Base-by-base conservation (phyloP, 1,284 basidiomycete genomes). In the Naganishia liquefaciens region DNA sequence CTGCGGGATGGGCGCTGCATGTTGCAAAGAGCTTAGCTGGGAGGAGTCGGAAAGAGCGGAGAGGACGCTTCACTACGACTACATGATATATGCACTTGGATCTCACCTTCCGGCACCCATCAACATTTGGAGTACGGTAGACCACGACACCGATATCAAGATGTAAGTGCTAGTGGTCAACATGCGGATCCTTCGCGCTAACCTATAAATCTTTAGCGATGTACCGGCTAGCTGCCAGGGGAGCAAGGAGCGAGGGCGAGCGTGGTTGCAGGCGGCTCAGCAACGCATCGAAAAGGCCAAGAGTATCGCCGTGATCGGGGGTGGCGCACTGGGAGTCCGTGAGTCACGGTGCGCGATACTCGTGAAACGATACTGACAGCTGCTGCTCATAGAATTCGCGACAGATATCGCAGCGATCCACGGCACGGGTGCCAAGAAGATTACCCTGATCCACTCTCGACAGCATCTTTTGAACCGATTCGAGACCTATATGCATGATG, bases 261-360 rank as follows among this genome's bases (percentile, higher is more conserved):
- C 42, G 13, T 74, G 71, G 66, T 64, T 73, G 52, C 49, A 72
- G 64, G 61, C 62, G 2, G 70, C 72, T 37, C 68, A 70, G 52
- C 68, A 71, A 27, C 68, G 72, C 27, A 73, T 82, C 49, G 68
- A 74, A 54, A 60, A 69, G n/a, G 76, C 79, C 4, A 54, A 73
- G 40, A 74, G 73, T 21, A 74, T 82, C 27, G 66, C 82, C 17
- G 76, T 82, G 25, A 77, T 80, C 19, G 82, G 82, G 4, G 82
- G 78, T 15, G 81, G 81, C 7, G 81, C 82, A 0, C 71, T 82
- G 30, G 82, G 82, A 28, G 80, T 82, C 54, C 80, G 78, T 80
- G 55, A 74, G 77, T 75, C 23, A 30, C 19, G 15, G 23, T 0
- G 1, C 6, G 28, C 11, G 25, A 11, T 46, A 3, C 23, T 21